A percentile compares a stretch with the other conserved stretches of the same genome.
Evolutionary conservation across 2,329 filamentous ascomycete species (phyloP).

Genomic region (Monosporascus sp.): DNA sequence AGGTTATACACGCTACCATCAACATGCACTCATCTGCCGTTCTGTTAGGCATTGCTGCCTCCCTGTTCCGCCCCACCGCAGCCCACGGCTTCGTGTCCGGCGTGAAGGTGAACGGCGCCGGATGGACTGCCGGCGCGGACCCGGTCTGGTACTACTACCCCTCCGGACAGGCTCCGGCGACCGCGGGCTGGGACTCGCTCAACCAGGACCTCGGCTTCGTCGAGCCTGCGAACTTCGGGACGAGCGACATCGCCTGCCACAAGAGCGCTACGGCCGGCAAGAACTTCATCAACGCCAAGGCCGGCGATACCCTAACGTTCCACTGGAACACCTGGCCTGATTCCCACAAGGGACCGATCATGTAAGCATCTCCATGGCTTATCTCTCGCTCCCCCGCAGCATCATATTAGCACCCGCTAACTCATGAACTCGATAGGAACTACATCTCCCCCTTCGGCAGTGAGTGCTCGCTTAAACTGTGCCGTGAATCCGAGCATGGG

Average conservation of each 20-base stretch:
- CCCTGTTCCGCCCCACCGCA: slow-evolving; percentile 6
- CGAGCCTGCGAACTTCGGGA: slow-evolving; percentile 19
- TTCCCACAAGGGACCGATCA: slow-evolving; percentile 30
- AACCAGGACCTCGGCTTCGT: slow-evolving; percentile 29
- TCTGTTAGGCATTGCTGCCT: slow-evolving; percentile 8
- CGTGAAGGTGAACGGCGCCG: slow-evolving; percentile 13
- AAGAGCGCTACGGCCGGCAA: slow-evolving; percentile 33
- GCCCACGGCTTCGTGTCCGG: slow-evolving; percentile 19
- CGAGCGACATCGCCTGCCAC: slow-evolving; percentile 44
- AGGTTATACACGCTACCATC: slow-evolving; percentile 1
- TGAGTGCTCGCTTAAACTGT: slow-evolving; percentile 15
- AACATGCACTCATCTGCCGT: slow-evolving; percentile 10
- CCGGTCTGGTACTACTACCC: slow-evolving; percentile 19
- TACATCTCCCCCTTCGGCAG: slow-evolving; percentile 30
- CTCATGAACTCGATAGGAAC: slow-evolving; percentile 6
- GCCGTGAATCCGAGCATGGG: too few species aligned
- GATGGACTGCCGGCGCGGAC: slow-evolving; percentile 15
- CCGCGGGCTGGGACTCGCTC: slow-evolving; percentile 13
- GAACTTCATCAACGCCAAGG: slow-evolving; percentile 29
- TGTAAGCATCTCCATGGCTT: slow-evolving; percentile 3
- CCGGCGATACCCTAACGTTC: slow-evolving; percentile 31
- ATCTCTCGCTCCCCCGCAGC: too few species aligned
- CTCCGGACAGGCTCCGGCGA: slow-evolving; percentile 9
- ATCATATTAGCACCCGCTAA: too few species aligned
- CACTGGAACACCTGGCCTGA: slow-evolving; percentile 35